Evolutionary conservation across 1,284 basidiomycete species (phyloP), one percentile per base, ranked within the genome.

Genomic region (Ganoderma sinense): DNA sequence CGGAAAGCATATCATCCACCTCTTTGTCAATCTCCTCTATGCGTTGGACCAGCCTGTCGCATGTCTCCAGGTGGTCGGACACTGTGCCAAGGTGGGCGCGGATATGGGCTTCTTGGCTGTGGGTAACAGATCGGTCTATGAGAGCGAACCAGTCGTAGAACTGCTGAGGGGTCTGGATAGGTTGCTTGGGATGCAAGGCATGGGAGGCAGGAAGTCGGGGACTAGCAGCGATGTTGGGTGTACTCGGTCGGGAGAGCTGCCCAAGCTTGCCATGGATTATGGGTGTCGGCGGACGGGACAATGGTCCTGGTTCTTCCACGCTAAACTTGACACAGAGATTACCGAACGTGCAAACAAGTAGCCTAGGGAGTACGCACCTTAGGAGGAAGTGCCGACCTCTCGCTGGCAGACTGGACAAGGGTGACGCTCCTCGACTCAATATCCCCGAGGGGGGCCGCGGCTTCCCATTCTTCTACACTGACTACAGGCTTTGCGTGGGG

Each of bases 131-230:
- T 23, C 93, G 86, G 72, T 97, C 95, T 63, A 98, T 90, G 51
- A 93, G 85, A 0, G 94, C 87, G 79, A 96, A 97, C 92, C 96
- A 97, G 82, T 98, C 97, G 77, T 97, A 95, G 81, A 98, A 97
- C 75, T 97, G 94, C 76, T 98, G 95, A 0, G 95, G 91, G 0
- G 95, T 97, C 71, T 91, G 88, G 58, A 98, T 90, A 5, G 94
- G 91, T 33, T 89, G 86, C 68, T 86, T 87, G 7, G 92, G 91
- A 74, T 91, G 89, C 23, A 94, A 83, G 0, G 86, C 82, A 78
- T 90, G 86, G n/a, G 70, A 66, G 66, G 77, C 63, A 51, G 73
- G 61, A 75, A 78, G 67, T 77, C 81, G 48, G 79, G 77, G 18
- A 78, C 64, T 71, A 63, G 64, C 33, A 68, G 64, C 69, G 74